Conservation (phyloP, 768 basidiomycete species). For the Sarcodon aspratus region DNA sequence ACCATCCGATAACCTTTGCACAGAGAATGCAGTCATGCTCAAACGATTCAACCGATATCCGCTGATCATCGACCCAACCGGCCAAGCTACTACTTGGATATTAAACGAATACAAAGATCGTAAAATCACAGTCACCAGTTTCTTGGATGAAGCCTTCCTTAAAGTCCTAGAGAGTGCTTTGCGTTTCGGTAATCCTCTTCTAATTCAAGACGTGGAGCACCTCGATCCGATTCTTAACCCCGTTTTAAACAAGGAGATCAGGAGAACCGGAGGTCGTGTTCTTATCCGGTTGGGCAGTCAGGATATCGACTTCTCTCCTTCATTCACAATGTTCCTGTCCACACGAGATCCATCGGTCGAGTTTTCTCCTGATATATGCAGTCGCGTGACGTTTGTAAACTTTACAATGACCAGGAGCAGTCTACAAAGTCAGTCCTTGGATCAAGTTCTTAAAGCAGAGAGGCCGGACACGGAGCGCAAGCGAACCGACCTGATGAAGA, state of each 20-base stretch:
- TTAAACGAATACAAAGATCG: conserved; percentile 91
- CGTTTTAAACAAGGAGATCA: conserved; percentile 92
- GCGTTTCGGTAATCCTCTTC: conserved; percentile 93
- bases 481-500: conserved; percentile 92
- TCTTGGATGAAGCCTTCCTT: conserved; percentile 97
- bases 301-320: conserved; percentile 98
- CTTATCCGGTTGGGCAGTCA: conserved; percentile 94
- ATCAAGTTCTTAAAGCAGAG: conserved; percentile 94
- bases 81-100: conserved; percentile 91
- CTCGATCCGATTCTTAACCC: conserved; percentile 96
- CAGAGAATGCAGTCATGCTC: conserved; percentile 99
- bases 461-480: conserved; percentile 94
- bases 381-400: conserved; percentile 91
- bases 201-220: conserved; percentile 97
- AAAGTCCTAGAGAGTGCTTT: conserved; percentile 98
- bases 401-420: conserved; percentile 99
- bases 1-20: conserved; percentile 92
- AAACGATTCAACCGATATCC: conserved; percentile 97
- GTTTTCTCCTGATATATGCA: conserved; percentile 97
- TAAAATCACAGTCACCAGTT: conserved; percentile 97
- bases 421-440: conserved; percentile 95
- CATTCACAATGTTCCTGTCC: conserved; percentile 99
- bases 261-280: conserved; percentile 93
- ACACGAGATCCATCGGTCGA: conserved; percentile 96
- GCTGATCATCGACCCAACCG: conserved; percentile 94